A percentile compares a stretch with the other conserved stretches of the same genome.
Evolutionary conservation across 176 grass and related monocot species (phyloP).

Genomic region (Avena atlantica): DNA sequence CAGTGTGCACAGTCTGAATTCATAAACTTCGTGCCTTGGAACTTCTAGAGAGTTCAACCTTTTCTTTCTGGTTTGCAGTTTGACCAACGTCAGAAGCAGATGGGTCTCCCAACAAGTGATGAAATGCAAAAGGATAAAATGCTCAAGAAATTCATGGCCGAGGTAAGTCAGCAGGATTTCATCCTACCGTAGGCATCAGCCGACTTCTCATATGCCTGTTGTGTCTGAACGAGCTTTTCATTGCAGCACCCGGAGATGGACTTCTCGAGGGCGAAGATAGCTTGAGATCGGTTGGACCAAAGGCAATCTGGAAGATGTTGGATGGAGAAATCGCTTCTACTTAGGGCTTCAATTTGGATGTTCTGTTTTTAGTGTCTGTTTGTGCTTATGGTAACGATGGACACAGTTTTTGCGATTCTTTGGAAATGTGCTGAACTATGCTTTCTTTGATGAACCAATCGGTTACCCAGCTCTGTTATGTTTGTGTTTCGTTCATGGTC

Average conservation of each 20-base stretch:
- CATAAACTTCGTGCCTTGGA: neutral
- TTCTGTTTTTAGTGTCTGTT: neutral
- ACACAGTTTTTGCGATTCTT: neutral
- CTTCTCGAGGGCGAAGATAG: slow-evolving; percentile 56
- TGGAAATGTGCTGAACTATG: slow-evolving; percentile 1
- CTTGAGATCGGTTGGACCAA: slow-evolving; percentile 25
- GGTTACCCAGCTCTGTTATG: neutral
- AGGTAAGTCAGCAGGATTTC: slow-evolving; percentile 38
- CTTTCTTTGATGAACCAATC: neutral
- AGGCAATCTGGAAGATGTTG: neutral
- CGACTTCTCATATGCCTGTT: neutral
- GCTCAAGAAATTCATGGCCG: slow-evolving; percentile 94
- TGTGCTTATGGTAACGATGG: neutral
- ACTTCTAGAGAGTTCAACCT: neutral
- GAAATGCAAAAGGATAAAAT: slow-evolving; percentile 97
- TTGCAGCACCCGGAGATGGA: slow-evolving; percentile 71
- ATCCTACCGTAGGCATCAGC: neutral
- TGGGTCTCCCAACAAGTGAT: slow-evolving; percentile 92
- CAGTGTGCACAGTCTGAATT: slow-evolving; percentile 26
- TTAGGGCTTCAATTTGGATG: neutral
- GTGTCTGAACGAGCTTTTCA: slow-evolving; percentile 17
- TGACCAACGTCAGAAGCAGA: slow-evolving; percentile 96
- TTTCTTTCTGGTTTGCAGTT: slow-evolving; percentile 49
- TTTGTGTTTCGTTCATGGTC: neutral
- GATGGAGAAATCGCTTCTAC: slow-evolving; percentile 6